phyloP scores from a whole-genome alignment of 2,329 filamentous ascomycete genomes.

The Fusarium beomiforme region DNA sequence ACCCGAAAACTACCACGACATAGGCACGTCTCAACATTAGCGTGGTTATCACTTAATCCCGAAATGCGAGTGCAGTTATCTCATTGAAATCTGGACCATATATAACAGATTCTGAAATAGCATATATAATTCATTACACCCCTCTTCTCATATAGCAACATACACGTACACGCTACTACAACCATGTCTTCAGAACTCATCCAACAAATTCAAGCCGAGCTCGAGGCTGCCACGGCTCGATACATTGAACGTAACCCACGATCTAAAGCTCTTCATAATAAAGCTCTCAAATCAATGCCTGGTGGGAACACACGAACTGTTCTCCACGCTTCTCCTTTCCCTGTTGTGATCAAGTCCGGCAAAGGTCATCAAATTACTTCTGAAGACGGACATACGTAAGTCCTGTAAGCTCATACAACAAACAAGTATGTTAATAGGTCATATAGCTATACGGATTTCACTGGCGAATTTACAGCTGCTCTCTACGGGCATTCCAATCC shows the following conservation, averaged over 20 bases:
- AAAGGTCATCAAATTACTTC: constrained; percentile 51
- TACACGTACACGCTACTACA: background rate
- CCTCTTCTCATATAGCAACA: background rate
- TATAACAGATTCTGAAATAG: background rate
- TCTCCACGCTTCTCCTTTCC: constrained; percentile 56
- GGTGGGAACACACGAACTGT: constrained; percentile 60
- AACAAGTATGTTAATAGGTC: background rate
- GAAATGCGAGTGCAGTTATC: constrained; percentile 17
- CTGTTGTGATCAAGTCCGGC: constrained; percentile 53
- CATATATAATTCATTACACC: background rate
- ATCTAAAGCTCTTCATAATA: constrained; percentile 51
- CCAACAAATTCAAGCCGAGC: constrained; percentile 40
- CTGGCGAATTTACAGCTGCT: constrained; percentile 71
- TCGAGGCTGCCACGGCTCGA: constrained; percentile 47
- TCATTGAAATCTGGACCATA: background rate
- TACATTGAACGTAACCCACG: constrained; percentile 50
- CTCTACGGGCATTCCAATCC: constrained; percentile 73
- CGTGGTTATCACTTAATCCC: background rate
- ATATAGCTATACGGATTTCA: constrained; percentile 65
- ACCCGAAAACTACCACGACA: constrained; percentile 15
- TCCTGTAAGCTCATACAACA: background rate
- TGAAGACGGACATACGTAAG: constrained; percentile 52
- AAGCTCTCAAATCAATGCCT: constrained; percentile 51
- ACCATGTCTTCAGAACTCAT: constrained; percentile 33
- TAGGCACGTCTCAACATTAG: background rate